A percentile compares a stretch with the other conserved stretches of the same genome.
These are phyloP conservation scores for Trametes gibbosa DNA, from an alignment of 768 basidiomycete species.

Conservation along the genomic window DNA sequence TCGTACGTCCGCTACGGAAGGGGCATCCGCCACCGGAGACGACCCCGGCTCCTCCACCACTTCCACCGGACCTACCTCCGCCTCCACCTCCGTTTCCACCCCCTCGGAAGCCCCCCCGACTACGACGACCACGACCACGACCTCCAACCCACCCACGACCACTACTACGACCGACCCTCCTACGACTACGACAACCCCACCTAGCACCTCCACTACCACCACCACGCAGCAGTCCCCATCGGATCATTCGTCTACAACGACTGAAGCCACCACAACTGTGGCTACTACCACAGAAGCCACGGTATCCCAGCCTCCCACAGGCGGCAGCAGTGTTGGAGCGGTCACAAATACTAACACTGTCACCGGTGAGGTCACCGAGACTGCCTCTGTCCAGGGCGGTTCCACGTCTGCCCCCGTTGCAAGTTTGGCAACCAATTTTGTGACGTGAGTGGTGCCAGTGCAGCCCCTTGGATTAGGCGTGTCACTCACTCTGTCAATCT, in stretches of 20 bases:
- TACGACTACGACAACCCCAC: conserved; percentile 20
- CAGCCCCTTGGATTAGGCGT: too few species aligned
- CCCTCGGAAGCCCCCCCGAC: conserved; percentile 6
- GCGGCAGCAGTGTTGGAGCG: background rate
- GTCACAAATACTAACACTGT: background rate
- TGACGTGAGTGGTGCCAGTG: conserved; percentile 7
- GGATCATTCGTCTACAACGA: background rate
- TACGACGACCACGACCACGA: conserved; percentile 9
- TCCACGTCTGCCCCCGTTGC: background rate
- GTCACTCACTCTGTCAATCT: background rate
- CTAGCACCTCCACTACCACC: conserved; percentile 5
- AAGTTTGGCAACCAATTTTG: background rate
- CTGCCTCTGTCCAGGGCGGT: background rate
- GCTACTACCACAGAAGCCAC: background rate
- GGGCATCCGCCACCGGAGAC: background rate
- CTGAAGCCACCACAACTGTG: background rate
- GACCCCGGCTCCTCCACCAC: conserved; percentile 6
- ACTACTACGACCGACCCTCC: background rate
- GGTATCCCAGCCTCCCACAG: background rate
- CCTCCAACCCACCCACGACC: conserved; percentile 1
- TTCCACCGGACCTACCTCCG: conserved; percentile 1
- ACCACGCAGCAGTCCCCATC: conserved; percentile 1
- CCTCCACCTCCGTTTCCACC: conserved; percentile 20
- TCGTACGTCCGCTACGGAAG: background rate
- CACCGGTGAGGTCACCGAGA: background rate